Base-by-base conservation (phyloP, 1,139 yeast genomes). In the Zygoascus sp. region DNA sequence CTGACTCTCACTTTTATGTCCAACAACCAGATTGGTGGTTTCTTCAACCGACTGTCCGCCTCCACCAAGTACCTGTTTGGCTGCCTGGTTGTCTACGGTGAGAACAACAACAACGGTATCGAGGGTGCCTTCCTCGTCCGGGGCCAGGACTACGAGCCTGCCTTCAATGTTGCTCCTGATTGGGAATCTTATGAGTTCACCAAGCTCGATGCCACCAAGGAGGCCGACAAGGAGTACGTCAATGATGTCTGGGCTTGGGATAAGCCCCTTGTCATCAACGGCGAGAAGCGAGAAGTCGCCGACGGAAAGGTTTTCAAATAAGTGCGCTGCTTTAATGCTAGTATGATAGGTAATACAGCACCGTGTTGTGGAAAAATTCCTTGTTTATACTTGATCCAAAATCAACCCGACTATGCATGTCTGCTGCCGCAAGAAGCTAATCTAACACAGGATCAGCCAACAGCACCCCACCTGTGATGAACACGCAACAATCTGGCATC, bases 141-240 rank as follows among this genome's bases (percentile, higher is more conserved):
- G 76, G 99, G 99, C 65, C 89, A 92, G 73, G 97, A 92, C 57
- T 73, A 64, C 67, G 78, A 59, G 51, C 96, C 97, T 68, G 98
- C 96, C 56, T 89, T 92, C 66, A 86, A 92, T 59, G 97, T 92
- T 70, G 99, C 98, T 66, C 97, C 99, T 73, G 99, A 92, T 75
- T 89, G 95, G 96, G 98, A 92, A 75, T 82, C 90, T 35, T 84
- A 81, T 74, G 65, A 66, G 51, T 82, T 75, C 80, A 68, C 76
- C 64, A 77, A 80, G 74, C 74, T 84, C 62, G 92, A 84, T 65
- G 72, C 83, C 50, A 59, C 84, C 62, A 79, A 77, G 61, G 76
- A 76, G 53, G 86, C 76, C 62, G 87, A 79, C 75, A 80, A 75
- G 70, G 83, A 71, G 54, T 80, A 81, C 63, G 69, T 85, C 58